phyloP scores from a whole-genome alignment of 805 yeast species.

The Saccharomyces eubayanus region DNA sequence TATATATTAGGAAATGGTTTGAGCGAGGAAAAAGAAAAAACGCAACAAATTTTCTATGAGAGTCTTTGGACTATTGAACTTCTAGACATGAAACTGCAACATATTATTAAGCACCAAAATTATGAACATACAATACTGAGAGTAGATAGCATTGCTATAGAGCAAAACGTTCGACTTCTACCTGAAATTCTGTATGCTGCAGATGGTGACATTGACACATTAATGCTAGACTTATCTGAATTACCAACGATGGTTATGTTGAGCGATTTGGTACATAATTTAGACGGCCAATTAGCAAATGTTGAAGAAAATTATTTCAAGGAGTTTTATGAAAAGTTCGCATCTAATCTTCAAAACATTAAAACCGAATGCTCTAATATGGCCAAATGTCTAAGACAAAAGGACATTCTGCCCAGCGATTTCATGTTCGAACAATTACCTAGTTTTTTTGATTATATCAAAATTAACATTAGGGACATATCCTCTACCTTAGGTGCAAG shows the following conservation, averaged over 20 bases:
- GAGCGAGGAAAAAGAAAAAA: constrained; percentile 2
- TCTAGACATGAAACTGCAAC: constrained; percentile 17
- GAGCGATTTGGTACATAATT: constrained; percentile 14
- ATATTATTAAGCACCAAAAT: constrained; percentile 10
- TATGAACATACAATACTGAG: constrained; percentile 16
- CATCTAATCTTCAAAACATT: constrained; percentile 16
- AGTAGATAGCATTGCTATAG: constrained; percentile 17
- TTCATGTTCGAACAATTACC: constrained; percentile 29
- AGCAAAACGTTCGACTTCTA: constrained; percentile 14
- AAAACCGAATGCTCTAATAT: constrained; percentile 15
- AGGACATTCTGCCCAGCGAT: constrained; percentile 9
- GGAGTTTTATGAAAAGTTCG: constrained; percentile 22
- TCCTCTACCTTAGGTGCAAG: constrained; percentile 34
- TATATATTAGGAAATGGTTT: constrained; percentile 3
- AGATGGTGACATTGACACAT: constrained; percentile 17
- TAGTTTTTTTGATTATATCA: constrained; percentile 25
- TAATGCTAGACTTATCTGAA: constrained; percentile 2
- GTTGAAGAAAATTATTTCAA: constrained; percentile 27
- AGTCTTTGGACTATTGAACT: constrained; percentile 16
- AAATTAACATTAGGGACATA: constrained; percentile 20
- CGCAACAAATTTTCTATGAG: constrained; percentile 11
- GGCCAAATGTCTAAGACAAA: constrained; percentile 3
- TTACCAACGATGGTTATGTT: constrained; percentile 15
- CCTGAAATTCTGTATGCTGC: constrained; percentile 17
- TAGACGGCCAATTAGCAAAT: constrained; percentile 20